Percentiles rank a stretch among this genome's conserved stretches.
Evolutionary conservation across 331 rosid species (phyloP).

Genomic region (Malus hybrid): DNA sequence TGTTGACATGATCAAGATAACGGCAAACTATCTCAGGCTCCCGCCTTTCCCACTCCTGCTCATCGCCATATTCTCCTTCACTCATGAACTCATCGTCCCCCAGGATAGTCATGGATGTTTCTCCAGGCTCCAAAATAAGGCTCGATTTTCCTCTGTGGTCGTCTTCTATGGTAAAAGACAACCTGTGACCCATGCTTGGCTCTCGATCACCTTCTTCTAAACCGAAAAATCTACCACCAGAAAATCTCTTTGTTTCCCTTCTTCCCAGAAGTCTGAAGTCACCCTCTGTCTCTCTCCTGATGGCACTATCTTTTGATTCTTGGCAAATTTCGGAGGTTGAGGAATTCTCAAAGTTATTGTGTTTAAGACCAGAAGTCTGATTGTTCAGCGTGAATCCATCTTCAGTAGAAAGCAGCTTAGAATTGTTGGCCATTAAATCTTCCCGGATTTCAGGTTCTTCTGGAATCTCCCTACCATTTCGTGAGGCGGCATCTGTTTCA

Average conservation of each 20-base stretch:
- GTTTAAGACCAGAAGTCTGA: constrained; percentile 11
- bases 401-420: neutral
- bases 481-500: constrained; percentile 18
- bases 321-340: constrained; percentile 19
- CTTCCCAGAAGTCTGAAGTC: constrained; percentile 45
- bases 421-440: constrained; percentile 13
- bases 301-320: constrained; percentile 40
- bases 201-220: constrained; percentile 30
- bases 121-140: constrained; percentile 29
- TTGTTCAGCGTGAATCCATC: constrained; percentile 4
- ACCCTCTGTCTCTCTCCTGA: constrained; percentile 49
- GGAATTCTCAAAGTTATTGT: constrained; percentile 2
- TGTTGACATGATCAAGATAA: constrained; percentile 37
- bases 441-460: neutral
- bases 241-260: constrained; percentile 31
- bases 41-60: constrained; percentile 36
- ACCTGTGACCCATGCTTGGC: constrained; percentile 32
- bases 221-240: constrained; percentile 30
- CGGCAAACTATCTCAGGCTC: constrained; percentile 42
- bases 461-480: constrained; percentile 11
- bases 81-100: constrained; percentile 28
- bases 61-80: constrained; percentile 35
- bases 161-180: constrained; percentile 28
- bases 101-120: constrained; percentile 16
- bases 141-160: constrained; percentile 15